Evolutionary conservation across 1,284 basidiomycete genomes (phyloP), one percentile per base, ranked within the genome.

Genomic region (Tylopilus sp.): DNA sequence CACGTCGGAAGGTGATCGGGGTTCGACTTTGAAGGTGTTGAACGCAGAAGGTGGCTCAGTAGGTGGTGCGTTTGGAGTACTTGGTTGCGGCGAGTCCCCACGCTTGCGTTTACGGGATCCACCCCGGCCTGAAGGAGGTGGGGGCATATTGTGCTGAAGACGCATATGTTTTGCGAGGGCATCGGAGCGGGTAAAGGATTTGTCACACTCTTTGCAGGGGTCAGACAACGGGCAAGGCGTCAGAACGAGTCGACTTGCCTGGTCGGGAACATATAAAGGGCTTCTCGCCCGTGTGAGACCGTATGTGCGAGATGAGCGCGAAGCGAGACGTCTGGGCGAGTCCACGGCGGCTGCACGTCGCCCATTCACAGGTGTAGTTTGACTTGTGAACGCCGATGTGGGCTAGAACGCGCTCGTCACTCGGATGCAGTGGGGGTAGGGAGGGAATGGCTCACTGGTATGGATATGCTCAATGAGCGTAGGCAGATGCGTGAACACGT

Each of bases 251-350:
- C 46, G 48, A 74, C 80, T 60, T 57, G 88, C 90, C 90, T 65
- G 90, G 86, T 56, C 82, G 74, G 4, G 85, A 76, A 66, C 92
- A 95, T n/a, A 82, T 86, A 63, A 92, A 95, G 0, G 92, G 92
- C 65, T 94, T 94, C 72, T 95, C 93, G 43, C 92, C 92, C 0
- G 93, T 95, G 65, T 95, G 92, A n/a, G 83, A 91, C 29, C 91
- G 82, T 43, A 93, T 83, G 66, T 95, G 93, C 10, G 88, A 88
- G 57, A 94, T 84, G 31, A 95, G 81, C 6, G 92, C 92, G 59
- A 94, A 94, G 15, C 90, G 84, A 7, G 89, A 92, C 0, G 90
- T 92, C 65, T 95, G 92, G 1, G 86, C 79, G 48, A 93, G 80
- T 11, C 90, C 89, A 45, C 87, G 80, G 26, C 92, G 82, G 17